Percentiles rank a stretch among this genome's conserved stretches.
phyloP scores from a whole-genome alignment of 805 yeast species.

The Tetrapisispora pingtungensis region DNA sequence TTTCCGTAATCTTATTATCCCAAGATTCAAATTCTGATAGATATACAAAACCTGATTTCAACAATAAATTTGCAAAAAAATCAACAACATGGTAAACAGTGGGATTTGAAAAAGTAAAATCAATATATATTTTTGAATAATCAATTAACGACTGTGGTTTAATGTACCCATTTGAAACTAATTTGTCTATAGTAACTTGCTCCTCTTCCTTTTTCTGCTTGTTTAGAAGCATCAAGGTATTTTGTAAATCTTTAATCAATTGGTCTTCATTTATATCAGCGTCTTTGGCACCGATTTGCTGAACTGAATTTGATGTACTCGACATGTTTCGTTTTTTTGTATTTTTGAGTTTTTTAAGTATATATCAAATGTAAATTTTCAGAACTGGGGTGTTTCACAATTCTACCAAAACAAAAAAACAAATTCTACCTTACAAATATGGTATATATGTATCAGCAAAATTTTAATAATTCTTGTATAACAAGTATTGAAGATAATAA shows the following conservation, averaged over 20 bases:
- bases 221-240: neutral
- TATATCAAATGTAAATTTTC: too few relatives aligned
- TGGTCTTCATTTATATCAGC: neutral
- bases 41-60: conserved; percentile 51
- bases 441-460: too few relatives aligned
- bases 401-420: too few relatives aligned
- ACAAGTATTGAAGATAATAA: too few relatives aligned
- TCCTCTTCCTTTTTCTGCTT: too few relatives aligned
- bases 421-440: too few relatives aligned
- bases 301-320: too few relatives aligned
- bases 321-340: too few relatives aligned
- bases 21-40: conserved; percentile 48
- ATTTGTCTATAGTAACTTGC: neutral
- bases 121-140: conserved; percentile 35
- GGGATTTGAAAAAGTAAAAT: conserved; percentile 63
- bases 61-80: conserved; percentile 39
- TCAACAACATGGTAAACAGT: conserved; percentile 66
- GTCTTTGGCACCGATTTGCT: too few relatives aligned
- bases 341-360: too few relatives aligned
- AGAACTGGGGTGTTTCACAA: too few relatives aligned
- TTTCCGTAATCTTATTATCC: conserved; percentile 3
- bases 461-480: too few relatives aligned
- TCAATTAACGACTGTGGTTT: neutral
- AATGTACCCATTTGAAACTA: neutral
- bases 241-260: neutral